phyloP scores from a whole-genome alignment of 2,329 filamentous ascomycete species.

The Fusarium clavum region DNA sequence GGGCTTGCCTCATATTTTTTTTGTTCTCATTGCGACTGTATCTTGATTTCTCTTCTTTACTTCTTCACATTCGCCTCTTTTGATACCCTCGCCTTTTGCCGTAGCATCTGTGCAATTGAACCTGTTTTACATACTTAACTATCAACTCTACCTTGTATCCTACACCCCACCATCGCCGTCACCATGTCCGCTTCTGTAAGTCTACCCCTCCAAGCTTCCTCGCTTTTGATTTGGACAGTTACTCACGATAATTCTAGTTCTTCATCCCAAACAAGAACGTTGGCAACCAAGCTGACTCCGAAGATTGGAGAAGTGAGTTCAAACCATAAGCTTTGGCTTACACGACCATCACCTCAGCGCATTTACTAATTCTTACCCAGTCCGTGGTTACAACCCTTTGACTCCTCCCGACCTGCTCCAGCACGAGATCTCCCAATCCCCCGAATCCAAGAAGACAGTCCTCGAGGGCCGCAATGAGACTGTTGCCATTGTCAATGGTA shows the following conservation, averaged over 20 bases:
- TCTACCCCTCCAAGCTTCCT: slow-evolving; percentile 24
- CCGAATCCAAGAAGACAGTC: slow-evolving; percentile 69
- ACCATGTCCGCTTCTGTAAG: slow-evolving; percentile 47
- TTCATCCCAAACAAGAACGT: slow-evolving; percentile 83
- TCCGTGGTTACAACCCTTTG: slow-evolving; percentile 91
- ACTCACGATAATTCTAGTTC: slow-evolving; percentile 60
- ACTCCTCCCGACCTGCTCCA: slow-evolving; percentile 95
- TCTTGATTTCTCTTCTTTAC: slow-evolving; percentile 8
- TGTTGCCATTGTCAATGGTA: slow-evolving; percentile 75
- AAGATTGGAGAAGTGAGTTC: slow-evolving; percentile 83
- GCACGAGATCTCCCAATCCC: slow-evolving; percentile 81
- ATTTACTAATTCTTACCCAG: slow-evolving; percentile 56
- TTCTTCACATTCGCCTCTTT: background rate
- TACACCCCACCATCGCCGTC: slow-evolving; percentile 31
- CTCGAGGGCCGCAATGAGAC: slow-evolving; percentile 71
- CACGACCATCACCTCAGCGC: background rate
- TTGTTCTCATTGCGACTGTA: slow-evolving; percentile 1
- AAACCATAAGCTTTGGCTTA: slow-evolving; percentile 29
- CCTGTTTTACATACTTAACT: background rate
- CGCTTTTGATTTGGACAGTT: slow-evolving; percentile 36
- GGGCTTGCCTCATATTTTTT: slow-evolving; percentile 4
- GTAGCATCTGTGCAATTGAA: slow-evolving; percentile 4
- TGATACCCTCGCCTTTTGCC: background rate
- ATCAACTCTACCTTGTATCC: slow-evolving; percentile 9
- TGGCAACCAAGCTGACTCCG: slow-evolving; percentile 77